phyloP scores from a whole-genome alignment of 2,329 filamentous ascomycete genomes.

The Piedraia hortae region DNA sequence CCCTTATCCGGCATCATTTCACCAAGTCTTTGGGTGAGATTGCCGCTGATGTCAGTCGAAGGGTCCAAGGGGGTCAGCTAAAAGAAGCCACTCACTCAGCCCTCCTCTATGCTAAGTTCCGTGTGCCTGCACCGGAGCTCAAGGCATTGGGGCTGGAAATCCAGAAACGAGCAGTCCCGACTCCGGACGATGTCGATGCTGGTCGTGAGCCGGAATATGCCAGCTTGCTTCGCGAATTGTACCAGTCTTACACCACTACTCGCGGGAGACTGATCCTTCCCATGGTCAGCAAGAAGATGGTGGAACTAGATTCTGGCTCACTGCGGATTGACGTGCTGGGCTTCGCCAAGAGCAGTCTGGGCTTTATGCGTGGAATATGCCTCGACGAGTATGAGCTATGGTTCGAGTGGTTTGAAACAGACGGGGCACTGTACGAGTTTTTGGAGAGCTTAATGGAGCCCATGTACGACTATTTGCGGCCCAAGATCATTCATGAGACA shows the following conservation, averaged over 20 bases:
- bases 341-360: conserved; percentile 35
- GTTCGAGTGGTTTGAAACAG: conserved; percentile 37
- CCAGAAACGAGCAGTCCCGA: conserved; percentile 34
- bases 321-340: conserved; percentile 35
- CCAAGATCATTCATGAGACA: conserved; percentile 37
- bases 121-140: conserved; percentile 35
- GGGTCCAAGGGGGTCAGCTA: conserved; percentile 36
- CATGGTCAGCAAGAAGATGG: conserved; percentile 32
- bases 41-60: conserved; percentile 31
- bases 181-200: conserved; percentile 15
- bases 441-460: conserved; percentile 39
- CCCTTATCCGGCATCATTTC: conserved; percentile 38
- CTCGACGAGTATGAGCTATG: conserved; percentile 40
- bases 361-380: conserved; percentile 36
- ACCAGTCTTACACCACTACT: conserved; percentile 33
- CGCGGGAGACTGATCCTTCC: conserved; percentile 31
- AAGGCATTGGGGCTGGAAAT: conserved; percentile 39
- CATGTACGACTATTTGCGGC: conserved; percentile 36
- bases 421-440: conserved; percentile 35
- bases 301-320: conserved; percentile 27
- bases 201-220: conserved; percentile 37
- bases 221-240: conserved; percentile 35
- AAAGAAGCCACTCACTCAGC: conserved; percentile 48
- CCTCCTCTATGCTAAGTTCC: conserved; percentile 42
- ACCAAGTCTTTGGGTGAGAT: conserved; percentile 34